Evolutionary conservation across 345 rosid genomes (phyloP).

Genomic region (Lepidium aucheri): DNA sequence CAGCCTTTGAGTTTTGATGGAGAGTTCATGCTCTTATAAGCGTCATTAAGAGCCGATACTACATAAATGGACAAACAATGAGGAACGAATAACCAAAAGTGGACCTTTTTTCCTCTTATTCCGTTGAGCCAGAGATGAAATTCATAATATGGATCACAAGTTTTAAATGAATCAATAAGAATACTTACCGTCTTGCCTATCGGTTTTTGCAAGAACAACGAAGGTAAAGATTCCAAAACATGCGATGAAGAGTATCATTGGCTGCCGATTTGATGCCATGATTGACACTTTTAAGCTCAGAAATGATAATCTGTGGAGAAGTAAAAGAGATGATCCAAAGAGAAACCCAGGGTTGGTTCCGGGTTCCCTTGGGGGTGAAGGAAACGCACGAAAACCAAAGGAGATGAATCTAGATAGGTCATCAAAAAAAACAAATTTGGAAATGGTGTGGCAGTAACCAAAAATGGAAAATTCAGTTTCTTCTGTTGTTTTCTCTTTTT

Average conservation of each 20-base stretch:
- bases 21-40: slow-evolving; percentile 73
- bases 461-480: slow-evolving; percentile 14
- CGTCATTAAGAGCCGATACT: slow-evolving; percentile 82
- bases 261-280: slow-evolving; percentile 12
- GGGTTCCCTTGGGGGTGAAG: slow-evolving; percentile 27
- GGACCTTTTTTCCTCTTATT: background rate
- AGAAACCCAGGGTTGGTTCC: slow-evolving; percentile 26
- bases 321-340: slow-evolving; percentile 13
- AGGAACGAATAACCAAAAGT: background rate
- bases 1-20: slow-evolving; percentile 66
- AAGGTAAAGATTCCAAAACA: slow-evolving; percentile 30
- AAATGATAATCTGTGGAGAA: background rate
- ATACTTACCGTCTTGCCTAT: slow-evolving; percentile 44
- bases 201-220: slow-evolving; percentile 44
- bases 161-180: background rate
- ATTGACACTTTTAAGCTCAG: slow-evolving; percentile 1
- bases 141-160: background rate
- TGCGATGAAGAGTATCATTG: slow-evolving; percentile 18
- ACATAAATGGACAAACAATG: slow-evolving; percentile 13
- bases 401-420: slow-evolving; percentile 20
- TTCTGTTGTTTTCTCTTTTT: background rate
- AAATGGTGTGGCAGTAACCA: slow-evolving; percentile 18
- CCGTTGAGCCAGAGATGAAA: background rate
- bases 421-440: slow-evolving; percentile 10
- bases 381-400: slow-evolving; percentile 29